A percentile compares a stretch with the other conserved stretches of the same genome.
Evolutionary conservation across 345 rosid genomes (phyloP).

Genomic region (Populus alba): DNA sequence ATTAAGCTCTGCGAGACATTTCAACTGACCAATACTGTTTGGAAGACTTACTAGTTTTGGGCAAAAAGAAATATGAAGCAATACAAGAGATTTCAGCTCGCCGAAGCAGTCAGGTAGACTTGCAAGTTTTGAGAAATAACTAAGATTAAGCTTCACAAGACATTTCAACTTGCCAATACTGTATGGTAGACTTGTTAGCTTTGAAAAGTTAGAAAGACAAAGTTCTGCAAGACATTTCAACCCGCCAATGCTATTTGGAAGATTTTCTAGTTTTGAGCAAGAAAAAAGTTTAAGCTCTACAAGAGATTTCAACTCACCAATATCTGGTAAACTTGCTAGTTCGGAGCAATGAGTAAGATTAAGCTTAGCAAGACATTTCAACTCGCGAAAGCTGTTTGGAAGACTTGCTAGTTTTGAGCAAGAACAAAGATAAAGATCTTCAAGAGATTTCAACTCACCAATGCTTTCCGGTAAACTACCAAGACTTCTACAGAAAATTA

Average conservation of each 20-base stretch:
- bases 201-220: too few relatives aligned
- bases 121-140: neutral
- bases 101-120: neutral
- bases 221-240: neutral
- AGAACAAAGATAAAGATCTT: neutral
- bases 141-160: neutral
- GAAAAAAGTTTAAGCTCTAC: too few relatives aligned
- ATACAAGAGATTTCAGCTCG: neutral
- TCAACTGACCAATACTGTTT: neutral
- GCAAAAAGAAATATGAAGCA: too few relatives aligned
- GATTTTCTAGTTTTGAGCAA: too few relatives aligned
- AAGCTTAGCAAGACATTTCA: neutral
- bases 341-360: too few relatives aligned
- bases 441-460: neutral
- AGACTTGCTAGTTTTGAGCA: neutral
- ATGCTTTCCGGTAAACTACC: neutral
- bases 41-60: too few relatives aligned
- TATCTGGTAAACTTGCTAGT: too few relatives aligned
- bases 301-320: neutral
- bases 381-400: neutral
- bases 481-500: too few relatives aligned
- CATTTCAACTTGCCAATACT: neutral
- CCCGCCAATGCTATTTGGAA: neutral
- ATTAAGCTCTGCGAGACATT: neutral
- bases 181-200: too few relatives aligned